Conservation (phyloP, 306 rosid genomes). For the Vicia sativa region DNA sequence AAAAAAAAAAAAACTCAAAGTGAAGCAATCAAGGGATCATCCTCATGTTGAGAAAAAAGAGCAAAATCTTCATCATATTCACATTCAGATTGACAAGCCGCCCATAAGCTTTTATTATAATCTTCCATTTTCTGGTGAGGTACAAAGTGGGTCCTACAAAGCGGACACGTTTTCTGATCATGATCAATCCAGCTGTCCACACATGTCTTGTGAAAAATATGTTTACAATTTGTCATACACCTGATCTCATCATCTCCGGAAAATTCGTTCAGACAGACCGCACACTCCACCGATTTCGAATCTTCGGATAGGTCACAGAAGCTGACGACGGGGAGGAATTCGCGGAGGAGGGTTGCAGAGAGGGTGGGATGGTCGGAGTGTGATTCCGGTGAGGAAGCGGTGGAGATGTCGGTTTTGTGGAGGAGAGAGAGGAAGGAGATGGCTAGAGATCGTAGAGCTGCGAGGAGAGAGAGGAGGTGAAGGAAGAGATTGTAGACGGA, state of each 20-base stretch:
- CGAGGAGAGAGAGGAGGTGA: no score
- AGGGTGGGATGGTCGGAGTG: no score
- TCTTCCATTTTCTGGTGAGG: no score
- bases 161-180: no score
- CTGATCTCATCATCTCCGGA: constrained; percentile 71
- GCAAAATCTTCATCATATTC: constrained; percentile 18
- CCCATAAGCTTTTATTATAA: no score
- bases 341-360: constrained; percentile 67
- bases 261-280: constrained; percentile 79
- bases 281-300: constrained; percentile 42
- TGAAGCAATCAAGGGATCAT: not conserved
- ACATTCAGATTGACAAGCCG: constrained; percentile 46
- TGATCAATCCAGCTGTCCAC: no score
- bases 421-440: no score
- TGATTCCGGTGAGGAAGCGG: no score
- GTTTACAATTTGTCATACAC: constrained; percentile 74
- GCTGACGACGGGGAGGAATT: constrained; percentile 61
- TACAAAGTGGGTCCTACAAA: no score
- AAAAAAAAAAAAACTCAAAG: not conserved
- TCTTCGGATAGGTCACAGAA: constrained; percentile 48
- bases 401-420: no score
- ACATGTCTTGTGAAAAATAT: constrained; percentile 81
- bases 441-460: no score
- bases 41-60: constrained; percentile 52
- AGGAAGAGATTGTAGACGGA: no score